Percentiles rank a stretch among this genome's conserved stretches.
These are phyloP conservation scores for Cupressus sempervirens DNA, from an alignment of 75 land plant genomes.

Conservation along the genomic window DNA sequence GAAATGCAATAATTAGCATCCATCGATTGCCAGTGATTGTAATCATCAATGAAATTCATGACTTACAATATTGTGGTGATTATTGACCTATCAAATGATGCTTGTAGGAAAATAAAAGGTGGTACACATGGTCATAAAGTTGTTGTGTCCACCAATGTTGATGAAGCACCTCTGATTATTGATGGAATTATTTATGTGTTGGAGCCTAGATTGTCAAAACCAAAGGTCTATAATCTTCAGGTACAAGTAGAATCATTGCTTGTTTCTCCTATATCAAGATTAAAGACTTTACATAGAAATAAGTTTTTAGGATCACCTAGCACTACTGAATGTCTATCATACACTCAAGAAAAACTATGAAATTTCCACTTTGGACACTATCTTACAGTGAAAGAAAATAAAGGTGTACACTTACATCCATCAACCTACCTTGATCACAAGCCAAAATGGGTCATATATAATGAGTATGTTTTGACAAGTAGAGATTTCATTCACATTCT, in stretches of 20 bases:
- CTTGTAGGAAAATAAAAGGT: no score
- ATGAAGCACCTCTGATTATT: no score
- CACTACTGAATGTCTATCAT: no score
- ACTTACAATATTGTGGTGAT: no score
- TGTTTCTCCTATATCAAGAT: slow-evolving; percentile 28
- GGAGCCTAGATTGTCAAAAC: slow-evolving; percentile 25
- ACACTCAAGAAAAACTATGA: slow-evolving; percentile 55
- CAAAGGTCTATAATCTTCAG: slow-evolving; percentile 20
- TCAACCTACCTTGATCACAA: slow-evolving; percentile 22
- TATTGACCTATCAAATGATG: no score
- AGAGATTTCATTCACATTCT: no score
- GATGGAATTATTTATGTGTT: slow-evolving; percentile 28
- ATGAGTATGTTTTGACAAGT: no score
- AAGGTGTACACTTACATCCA: slow-evolving; percentile 44
- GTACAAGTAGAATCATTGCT: slow-evolving; percentile 23
- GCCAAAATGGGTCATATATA: slow-evolving; percentile 20
- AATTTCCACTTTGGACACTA: no score
- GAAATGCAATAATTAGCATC: no score
- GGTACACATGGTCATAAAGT: slow-evolving; percentile 19
- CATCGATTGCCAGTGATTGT: no score
- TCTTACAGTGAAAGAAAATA: slow-evolving; percentile 53
- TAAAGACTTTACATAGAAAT: slow-evolving; percentile 14
- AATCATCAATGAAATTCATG: no score
- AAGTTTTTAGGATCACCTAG: no score
- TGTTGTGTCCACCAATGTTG: slow-evolving; percentile 26